A percentile compares a stretch with the other conserved stretches of the same genome.
Conservation (phyloP, 2,329 filamentous ascomycete genomes). For the Plectosphaerella plurivora region DNA sequence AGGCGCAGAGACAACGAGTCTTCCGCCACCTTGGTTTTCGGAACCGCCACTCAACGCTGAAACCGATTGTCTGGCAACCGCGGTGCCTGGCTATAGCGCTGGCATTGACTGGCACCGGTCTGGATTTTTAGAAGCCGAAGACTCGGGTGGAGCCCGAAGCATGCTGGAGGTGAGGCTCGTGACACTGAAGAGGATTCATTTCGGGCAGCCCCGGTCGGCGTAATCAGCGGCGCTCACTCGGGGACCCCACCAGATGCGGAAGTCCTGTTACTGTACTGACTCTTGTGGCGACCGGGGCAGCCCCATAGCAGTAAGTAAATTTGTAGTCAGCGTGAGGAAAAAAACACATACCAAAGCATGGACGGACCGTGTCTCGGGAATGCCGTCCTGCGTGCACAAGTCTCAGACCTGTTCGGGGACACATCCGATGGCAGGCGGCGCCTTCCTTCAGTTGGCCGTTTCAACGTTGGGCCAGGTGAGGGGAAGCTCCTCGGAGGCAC, state of each 20-base stretch:
- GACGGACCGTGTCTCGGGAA: background rate
- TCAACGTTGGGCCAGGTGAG: background rate
- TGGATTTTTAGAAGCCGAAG: no score
- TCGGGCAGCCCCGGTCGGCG: background rate
- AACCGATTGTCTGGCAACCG: background rate
- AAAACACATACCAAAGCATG: no score
- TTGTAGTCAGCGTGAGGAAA: no score
- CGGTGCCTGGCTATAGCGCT: no score
- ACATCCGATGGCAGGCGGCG: background rate
- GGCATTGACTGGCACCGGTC: no score
- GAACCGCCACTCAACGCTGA: background rate
- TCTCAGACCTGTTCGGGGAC: background rate
- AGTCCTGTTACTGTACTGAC: background rate
- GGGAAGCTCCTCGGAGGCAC: background rate
- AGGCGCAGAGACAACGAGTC: background rate
- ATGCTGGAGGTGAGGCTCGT: background rate
- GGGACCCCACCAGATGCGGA: constrained; percentile 8
- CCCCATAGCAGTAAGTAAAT: no score
- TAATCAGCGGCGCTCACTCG: background rate
- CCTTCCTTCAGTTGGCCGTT: background rate
- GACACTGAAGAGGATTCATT: background rate
- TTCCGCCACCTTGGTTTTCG: constrained; percentile 2
- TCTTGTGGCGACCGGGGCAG: background rate
- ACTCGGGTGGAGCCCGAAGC: no score
- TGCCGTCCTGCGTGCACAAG: background rate